Percentiles rank a stretch among this genome's conserved stretches.
These are phyloP conservation scores for Neurospora cerealis DNA, from an alignment of 495 filamentous ascomycete species.

Conservation along the genomic window DNA sequence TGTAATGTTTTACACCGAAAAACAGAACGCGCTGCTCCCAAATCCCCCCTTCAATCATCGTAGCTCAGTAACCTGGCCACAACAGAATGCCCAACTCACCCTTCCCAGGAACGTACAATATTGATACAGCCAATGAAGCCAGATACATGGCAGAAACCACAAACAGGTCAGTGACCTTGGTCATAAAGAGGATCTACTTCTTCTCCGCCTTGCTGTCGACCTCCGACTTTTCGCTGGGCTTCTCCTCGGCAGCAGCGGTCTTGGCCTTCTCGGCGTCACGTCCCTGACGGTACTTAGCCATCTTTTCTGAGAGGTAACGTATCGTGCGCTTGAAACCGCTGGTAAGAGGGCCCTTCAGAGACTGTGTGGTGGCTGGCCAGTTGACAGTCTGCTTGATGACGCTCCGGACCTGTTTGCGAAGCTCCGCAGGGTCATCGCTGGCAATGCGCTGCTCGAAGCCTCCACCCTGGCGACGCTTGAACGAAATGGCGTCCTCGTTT, in stretches of 20 bases:
- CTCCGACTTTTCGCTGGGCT: background rate
- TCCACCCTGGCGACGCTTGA: constrained; percentile 67
- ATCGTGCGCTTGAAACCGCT: constrained; percentile 57
- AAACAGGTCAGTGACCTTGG: background rate
- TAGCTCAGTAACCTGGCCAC: background rate
- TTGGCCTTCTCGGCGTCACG: constrained; percentile 13
- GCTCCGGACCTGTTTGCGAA: constrained; percentile 54
- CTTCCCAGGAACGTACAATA: background rate
- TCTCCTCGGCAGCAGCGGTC: background rate
- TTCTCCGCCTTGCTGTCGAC: background rate
- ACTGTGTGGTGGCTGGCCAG: constrained; percentile 85
- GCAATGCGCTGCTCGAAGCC: constrained; percentile 80
- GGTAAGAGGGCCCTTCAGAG: constrained; percentile 69
- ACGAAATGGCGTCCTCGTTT: constrained; percentile 55
- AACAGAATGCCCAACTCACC: background rate
- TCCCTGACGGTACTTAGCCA: constrained; percentile 54
- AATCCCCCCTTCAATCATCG: background rate
- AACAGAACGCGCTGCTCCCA: background rate
- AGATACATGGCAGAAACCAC: background rate
- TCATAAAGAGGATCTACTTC: constrained; percentile 3
- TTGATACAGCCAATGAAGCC: background rate
- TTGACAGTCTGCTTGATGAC: constrained; percentile 78
- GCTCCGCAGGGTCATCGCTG: constrained; percentile 47
- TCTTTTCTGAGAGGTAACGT: constrained; percentile 78
- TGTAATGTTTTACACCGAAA: background rate